These are phyloP conservation scores for Discostella stelligeroides DNA, from an alignment of 108 stramenopile species.

Conservation along the genomic window DNA sequence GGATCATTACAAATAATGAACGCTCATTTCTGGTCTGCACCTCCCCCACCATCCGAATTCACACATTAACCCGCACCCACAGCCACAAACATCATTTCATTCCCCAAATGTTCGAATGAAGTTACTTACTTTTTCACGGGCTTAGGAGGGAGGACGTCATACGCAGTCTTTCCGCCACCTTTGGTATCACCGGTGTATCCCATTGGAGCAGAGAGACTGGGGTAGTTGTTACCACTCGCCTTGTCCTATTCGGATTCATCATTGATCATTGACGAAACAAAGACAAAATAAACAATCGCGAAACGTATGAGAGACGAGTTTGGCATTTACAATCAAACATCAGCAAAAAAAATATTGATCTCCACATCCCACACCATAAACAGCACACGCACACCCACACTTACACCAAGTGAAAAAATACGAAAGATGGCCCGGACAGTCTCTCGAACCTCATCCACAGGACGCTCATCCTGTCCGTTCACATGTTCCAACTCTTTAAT, in stretches of 20 bases:
- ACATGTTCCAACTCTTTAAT: constrained; percentile 43
- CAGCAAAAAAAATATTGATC: no score
- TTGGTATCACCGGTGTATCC: constrained; percentile 79
- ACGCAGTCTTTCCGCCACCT: constrained; percentile 74
- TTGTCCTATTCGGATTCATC: constrained; percentile 47
- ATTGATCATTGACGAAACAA: constrained; percentile 5
- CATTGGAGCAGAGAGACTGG: constrained; percentile 61
- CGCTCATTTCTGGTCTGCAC: no score
- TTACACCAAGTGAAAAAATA: constrained; percentile 63
- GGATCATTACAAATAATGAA: no score
- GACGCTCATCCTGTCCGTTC: constrained; percentile 54
- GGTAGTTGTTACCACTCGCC: constrained; percentile 80
- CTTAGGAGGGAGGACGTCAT: constrained; percentile 80
- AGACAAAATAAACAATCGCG: background rate
- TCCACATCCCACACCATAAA: no score
- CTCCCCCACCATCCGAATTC: no score
- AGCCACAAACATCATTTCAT: no score
- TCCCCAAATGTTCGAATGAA: no score
- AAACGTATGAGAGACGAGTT: no score
- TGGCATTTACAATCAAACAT: no score
- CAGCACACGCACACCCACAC: constrained; percentile 3
- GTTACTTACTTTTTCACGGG: constrained; percentile 23
- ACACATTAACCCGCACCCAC: no score
- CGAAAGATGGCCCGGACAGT: constrained; percentile 80
- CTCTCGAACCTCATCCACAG: constrained; percentile 75